Percentiles rank a stretch among this genome's conserved stretches.
Conservation (phyloP, 2,329 filamentous ascomycete species). For the Aspergillus caelatus region DNA sequence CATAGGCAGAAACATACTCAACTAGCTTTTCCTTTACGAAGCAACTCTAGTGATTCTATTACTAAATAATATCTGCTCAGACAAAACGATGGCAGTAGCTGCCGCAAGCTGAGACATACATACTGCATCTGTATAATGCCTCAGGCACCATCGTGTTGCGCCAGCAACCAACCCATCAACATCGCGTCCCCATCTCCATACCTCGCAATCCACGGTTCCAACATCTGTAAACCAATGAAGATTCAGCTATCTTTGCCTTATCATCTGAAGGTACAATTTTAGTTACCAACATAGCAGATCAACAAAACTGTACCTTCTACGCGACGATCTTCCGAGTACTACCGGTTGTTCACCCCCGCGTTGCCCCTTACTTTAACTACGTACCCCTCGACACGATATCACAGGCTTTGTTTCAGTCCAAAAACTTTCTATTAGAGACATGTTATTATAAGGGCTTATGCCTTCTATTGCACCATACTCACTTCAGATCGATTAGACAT, state of each 20-base stretch:
- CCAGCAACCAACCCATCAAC: constrained; percentile 25
- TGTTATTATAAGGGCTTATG: not conserved
- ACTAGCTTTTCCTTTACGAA: no score
- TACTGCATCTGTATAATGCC: constrained; percentile 1
- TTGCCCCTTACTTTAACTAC: constrained; percentile 11
- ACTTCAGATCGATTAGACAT: not conserved
- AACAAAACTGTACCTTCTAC: constrained; percentile 3
- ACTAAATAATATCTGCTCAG: not conserved
- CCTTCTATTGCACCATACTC: not conserved
- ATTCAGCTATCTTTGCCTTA: constrained; percentile 5
- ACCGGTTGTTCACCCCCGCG: constrained; percentile 12
- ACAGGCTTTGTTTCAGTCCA: not conserved
- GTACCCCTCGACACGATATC: constrained; percentile 12
- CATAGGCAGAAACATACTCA: not conserved
- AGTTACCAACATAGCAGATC: not conserved
- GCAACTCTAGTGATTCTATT: not conserved
- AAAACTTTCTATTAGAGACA: not conserved
- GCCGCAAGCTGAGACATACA: not conserved
- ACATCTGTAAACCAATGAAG: constrained; percentile 3
- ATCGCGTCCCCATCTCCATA: constrained; percentile 21
- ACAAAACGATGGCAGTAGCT: not conserved
- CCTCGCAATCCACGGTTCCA: constrained; percentile 6
- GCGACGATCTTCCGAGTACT: constrained; percentile 2
- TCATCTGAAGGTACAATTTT: not conserved
- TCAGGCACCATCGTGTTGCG: constrained; percentile 19